Conservation (phyloP, 1,284 basidiomycete genomes). For the Tremellales sp. region DNA sequence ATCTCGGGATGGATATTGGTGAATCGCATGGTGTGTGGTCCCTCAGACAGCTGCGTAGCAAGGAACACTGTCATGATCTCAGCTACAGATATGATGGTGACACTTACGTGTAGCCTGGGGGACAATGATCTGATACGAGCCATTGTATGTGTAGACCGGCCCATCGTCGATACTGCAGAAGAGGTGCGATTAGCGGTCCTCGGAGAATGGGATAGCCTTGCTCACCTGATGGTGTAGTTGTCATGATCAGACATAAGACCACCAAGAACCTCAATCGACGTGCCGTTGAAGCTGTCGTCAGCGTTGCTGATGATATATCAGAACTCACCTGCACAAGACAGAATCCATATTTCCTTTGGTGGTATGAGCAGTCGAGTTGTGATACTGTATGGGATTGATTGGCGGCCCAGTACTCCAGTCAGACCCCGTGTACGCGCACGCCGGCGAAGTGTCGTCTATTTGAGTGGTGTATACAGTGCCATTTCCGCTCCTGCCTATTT, state of each 20-base stretch:
- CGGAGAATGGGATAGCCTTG: not conserved
- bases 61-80: constrained; percentile 7
- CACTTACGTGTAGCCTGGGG: not conserved
- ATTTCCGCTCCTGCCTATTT: too few relatives aligned
- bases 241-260: constrained; percentile 7
- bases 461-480: constrained; percentile 8
- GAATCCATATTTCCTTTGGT: constrained; percentile 6
- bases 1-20: constrained; percentile 4
- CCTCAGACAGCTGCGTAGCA: constrained; percentile 1
- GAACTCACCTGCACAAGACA: constrained; percentile 5
- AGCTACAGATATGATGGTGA: not conserved
- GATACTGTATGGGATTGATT: constrained; percentile 1
- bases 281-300: constrained; percentile 8
- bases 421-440: constrained; percentile 4
- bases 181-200: not conserved
- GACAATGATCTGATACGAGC: not conserved
- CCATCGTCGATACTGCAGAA: constrained; percentile 1
- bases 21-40: constrained; percentile 3
- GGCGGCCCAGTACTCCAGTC: constrained; percentile 1
- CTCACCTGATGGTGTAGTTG: constrained; percentile 8
- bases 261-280: constrained; percentile 5
- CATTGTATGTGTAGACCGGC: not conserved
- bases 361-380: constrained; percentile 5
- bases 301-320: too few relatives aligned
- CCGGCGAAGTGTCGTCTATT: constrained; percentile 13